Evolutionary conservation across 1,139 yeast genomes (phyloP), one percentile per base, ranked within the genome.

Genomic region (Pneumocystis sp.): DNA sequence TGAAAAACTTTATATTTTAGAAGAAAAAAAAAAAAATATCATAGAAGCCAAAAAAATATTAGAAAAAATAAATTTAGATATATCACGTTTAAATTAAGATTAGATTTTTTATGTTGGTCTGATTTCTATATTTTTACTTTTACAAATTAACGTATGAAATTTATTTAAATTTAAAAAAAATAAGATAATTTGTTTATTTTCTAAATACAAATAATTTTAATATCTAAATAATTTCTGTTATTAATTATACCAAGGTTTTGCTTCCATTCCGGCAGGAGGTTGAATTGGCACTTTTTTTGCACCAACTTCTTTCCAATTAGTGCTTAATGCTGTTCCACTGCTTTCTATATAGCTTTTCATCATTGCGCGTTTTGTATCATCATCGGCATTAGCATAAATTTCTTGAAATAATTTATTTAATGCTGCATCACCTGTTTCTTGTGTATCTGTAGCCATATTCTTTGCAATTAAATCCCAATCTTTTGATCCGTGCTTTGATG

Each of bases 311-410:
- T 78, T 82, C 99, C 99, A 95, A 73, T 89, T 87, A 6, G 98
- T 95, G 63, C 96, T 89, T 68, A 95, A 78, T 0, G 95, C 85
- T 0, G 98, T 95, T 25, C 99, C 99, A 70, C 88, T 87, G 70
- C 96, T 88, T 75, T 95, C 97, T n/a, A 84, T 80, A 72, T 83
- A 93, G 65, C 96, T 89, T 76, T 95, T 95, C 95, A 89, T 87
- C 97, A 95, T 95, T 1, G 99, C 99, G 66, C 95, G 81, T 70
- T 80, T 80, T 0, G 96, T 86, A 72, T 93, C 96, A 12, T 87
- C 95, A 73, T 90, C 96, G 0, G 96, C 95, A 69, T 82, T 85
- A 59, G 82, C 81, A 76, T 87, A 95, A 15, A 95, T 74, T 68
- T 83, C 80, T 69, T 84, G 82, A 77, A 95, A 93, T 44, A 67